Conservation (phyloP, 2,329 filamentous ascomycete species). For the Allantophomopsis lycopodina region DNA sequence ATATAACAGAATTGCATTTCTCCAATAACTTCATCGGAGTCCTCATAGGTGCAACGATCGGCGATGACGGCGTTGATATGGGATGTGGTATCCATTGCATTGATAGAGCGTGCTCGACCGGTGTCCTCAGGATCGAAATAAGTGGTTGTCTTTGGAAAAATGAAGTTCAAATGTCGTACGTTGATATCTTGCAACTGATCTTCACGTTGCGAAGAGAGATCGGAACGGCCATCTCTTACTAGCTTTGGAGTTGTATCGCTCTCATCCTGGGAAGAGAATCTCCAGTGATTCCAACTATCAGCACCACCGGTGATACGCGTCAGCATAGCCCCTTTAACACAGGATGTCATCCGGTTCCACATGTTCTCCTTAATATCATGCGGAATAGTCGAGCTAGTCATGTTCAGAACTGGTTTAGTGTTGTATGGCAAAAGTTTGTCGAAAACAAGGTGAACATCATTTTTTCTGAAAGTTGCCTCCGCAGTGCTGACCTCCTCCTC, state of each 20-base stretch:
- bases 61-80: slow-evolving; percentile 30
- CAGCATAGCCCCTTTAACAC: slow-evolving; percentile 30
- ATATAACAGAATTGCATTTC: slow-evolving; percentile 48
- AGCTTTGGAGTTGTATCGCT: slow-evolving; percentile 3
- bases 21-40: slow-evolving; percentile 32
- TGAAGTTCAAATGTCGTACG: slow-evolving; percentile 28
- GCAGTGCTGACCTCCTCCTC: slow-evolving; percentile 27
- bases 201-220: slow-evolving; percentile 20
- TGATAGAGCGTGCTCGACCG: slow-evolving; percentile 23
- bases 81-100: slow-evolving; percentile 32
- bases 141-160: slow-evolving; percentile 27
- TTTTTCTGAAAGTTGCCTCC: slow-evolving; percentile 30
- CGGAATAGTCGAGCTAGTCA: slow-evolving; percentile 4
- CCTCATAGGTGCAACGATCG: slow-evolving; percentile 16
- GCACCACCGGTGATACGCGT: slow-evolving; percentile 27
- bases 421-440: slow-evolving; percentile 12
- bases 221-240: slow-evolving; percentile 1
- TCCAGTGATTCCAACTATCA: slow-evolving; percentile 29
- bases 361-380: slow-evolving; percentile 18
- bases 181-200: slow-evolving; percentile 8
- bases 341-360: slow-evolving; percentile 37
- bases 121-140: slow-evolving; percentile 24
- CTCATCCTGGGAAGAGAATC: slow-evolving; percentile 37
- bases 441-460: slow-evolving; percentile 16
- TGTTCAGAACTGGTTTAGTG: not conserved